Conservation (phyloP, 2,329 filamentous ascomycete genomes). For the Hymenoscyphus infarciens region DNA sequence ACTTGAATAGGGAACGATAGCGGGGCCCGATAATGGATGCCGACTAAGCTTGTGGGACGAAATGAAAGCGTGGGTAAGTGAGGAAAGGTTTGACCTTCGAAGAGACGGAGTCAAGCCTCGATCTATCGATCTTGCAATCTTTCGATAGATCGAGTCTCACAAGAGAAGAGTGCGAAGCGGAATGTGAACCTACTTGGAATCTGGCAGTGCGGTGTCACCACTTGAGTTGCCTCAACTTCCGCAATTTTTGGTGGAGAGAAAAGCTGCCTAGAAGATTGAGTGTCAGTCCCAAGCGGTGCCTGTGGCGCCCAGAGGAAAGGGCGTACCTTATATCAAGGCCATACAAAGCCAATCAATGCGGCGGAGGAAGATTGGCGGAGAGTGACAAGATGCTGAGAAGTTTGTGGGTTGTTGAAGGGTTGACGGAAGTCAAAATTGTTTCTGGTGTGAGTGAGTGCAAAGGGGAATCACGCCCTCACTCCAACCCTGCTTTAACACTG, state of each 20-base stretch:
- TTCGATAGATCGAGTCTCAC: not conserved
- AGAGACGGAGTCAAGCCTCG: not conserved
- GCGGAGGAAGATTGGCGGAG: not conserved
- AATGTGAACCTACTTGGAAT: not conserved
- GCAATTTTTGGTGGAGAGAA: not conserved
- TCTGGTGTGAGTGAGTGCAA: not conserved
- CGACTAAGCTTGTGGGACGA: not conserved
- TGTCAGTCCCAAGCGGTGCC: not conserved
- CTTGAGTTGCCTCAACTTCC: not conserved
- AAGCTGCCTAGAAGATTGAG: not conserved
- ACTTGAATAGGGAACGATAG: not conserved
- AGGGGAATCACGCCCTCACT: not conserved
- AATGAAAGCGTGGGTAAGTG: not conserved
- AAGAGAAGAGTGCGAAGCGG: not conserved
- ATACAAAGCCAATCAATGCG: not conserved
- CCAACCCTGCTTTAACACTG: not conserved
- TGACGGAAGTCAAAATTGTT: not conserved
- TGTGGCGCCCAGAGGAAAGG: not conserved
- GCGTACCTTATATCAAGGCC: not conserved
- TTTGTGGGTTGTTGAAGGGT: not conserved
- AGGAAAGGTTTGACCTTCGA: not conserved
- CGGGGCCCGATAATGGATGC: too few relatives aligned
- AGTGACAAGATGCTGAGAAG: not conserved
- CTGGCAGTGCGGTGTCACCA: not conserved
- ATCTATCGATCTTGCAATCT: not conserved